These are phyloP conservation scores for Dioscorea zingiberensis DNA, from an alignment of 106 monocot species.

Conservation along the genomic window DNA sequence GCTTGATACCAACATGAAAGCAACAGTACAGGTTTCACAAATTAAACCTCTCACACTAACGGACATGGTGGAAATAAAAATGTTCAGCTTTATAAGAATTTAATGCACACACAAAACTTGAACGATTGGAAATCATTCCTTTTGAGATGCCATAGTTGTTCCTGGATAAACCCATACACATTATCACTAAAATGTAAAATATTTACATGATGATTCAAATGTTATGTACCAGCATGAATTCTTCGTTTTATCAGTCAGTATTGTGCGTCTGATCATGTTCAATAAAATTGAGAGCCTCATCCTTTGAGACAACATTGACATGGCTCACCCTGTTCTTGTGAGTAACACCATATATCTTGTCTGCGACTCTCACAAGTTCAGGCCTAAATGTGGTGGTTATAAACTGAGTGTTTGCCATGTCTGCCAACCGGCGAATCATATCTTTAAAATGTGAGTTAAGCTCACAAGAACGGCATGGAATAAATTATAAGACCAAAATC, in stretches of 20 bases:
- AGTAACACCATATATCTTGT: conserved; percentile 96
- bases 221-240: too few relatives aligned
- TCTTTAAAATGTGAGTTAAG: conserved; percentile 33
- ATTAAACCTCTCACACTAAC: too few relatives aligned
- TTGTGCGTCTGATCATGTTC: conserved; percentile 86
- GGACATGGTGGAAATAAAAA: too few relatives aligned
- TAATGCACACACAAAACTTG: too few relatives aligned
- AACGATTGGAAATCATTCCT: too few relatives aligned
- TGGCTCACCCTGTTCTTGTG: conserved; percentile 95
- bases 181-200: too few relatives aligned
- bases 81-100: too few relatives aligned
- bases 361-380: conserved; percentile 93
- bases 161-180: too few relatives aligned
- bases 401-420: conserved; percentile 90
- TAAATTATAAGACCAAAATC: background rate
- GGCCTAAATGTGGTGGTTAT: conserved; percentile 93
- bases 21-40: too few relatives aligned
- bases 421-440: conserved; percentile 94
- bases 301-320: conserved; percentile 80
- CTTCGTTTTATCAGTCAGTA: conserved; percentile 5
- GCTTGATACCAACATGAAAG: too few relatives aligned
- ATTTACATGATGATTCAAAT: too few relatives aligned
- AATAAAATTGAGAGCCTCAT: conserved; percentile 91
- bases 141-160: too few relatives aligned
- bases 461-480: background rate